Evolutionary conservation across 202 grass and related monocot genomes (phyloP).

Genomic region (Alloteropsis angusta): DNA sequence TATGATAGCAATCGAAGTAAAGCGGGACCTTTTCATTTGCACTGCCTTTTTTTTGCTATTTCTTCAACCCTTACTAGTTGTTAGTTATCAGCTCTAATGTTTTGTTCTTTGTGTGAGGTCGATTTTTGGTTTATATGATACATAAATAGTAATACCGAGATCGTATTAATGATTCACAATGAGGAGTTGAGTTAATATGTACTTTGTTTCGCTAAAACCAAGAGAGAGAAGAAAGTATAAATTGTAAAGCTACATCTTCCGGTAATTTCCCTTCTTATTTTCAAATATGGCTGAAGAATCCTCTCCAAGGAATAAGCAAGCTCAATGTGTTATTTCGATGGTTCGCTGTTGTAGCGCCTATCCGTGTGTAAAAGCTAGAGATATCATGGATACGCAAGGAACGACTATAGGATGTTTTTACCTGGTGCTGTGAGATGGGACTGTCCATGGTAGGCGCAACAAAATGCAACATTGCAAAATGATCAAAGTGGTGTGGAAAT

Average conservation of each 20-base stretch:
- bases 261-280: background rate
- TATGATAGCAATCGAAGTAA: slow-evolving; percentile 7
- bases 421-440: background rate
- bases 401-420: too few relatives aligned
- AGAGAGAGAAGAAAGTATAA: background rate
- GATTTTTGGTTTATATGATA: background rate
- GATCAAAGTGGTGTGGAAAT: background rate
- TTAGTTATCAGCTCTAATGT: background rate
- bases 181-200: background rate
- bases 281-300: background rate
- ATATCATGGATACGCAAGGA: too few relatives aligned
- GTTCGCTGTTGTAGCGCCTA: background rate
- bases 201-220: slow-evolving; percentile 1
- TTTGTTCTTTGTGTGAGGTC: background rate
- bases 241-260: background rate
- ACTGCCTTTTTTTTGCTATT: background rate
- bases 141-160: background rate
- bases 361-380: background rate
- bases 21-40: slow-evolving; percentile 6
- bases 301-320: background rate
- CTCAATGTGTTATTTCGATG: background rate
- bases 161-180: background rate
- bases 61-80: background rate
- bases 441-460: background rate
- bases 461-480: background rate